These are phyloP conservation scores for Proliferodiscus dingleyae DNA, from an alignment of 2,329 filamentous ascomycete species.

Conservation along the genomic window DNA sequence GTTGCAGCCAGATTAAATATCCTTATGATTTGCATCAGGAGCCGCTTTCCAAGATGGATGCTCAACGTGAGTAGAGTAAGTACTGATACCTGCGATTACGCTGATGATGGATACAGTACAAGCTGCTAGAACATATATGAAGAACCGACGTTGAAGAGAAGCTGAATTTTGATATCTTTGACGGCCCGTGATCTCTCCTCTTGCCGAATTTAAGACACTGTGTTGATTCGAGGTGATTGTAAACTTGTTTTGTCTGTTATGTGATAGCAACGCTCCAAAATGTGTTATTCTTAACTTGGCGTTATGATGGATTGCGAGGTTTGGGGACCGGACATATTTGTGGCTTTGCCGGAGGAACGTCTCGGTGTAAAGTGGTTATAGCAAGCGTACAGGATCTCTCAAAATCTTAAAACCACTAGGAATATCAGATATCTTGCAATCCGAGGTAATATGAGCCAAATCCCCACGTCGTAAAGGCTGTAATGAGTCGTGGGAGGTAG, in stretches of 20 bases:
- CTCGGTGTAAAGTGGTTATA: neutral
- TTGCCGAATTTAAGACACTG: neutral
- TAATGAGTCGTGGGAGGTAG: neutral
- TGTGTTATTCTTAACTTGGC: neutral
- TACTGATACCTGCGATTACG: neutral
- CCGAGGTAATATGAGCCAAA: neutral
- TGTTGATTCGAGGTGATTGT: neutral
- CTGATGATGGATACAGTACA: slow-evolving; percentile 7
- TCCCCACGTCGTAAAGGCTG: neutral
- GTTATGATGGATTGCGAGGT: neutral
- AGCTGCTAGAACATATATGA: slow-evolving; percentile 7
- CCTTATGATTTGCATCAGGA: neutral
- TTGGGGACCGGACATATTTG: too few species aligned
- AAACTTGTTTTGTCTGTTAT: neutral
- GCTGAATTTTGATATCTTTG: neutral
- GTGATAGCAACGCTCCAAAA: neutral
- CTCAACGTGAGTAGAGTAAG: slow-evolving; percentile 2
- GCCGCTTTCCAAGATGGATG: slow-evolving; percentile 1
- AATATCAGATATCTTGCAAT: neutral
- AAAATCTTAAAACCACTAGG: too few species aligned
- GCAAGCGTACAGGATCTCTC: neutral
- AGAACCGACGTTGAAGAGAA: neutral
- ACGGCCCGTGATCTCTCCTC: neutral
- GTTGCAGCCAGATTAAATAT: neutral
- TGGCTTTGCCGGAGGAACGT: too few species aligned